Evolutionary conservation across 2,329 filamentous ascomycete genomes (phyloP), one percentile per base, ranked within the genome.

Genomic region (Metarhizium brunneum): DNA sequence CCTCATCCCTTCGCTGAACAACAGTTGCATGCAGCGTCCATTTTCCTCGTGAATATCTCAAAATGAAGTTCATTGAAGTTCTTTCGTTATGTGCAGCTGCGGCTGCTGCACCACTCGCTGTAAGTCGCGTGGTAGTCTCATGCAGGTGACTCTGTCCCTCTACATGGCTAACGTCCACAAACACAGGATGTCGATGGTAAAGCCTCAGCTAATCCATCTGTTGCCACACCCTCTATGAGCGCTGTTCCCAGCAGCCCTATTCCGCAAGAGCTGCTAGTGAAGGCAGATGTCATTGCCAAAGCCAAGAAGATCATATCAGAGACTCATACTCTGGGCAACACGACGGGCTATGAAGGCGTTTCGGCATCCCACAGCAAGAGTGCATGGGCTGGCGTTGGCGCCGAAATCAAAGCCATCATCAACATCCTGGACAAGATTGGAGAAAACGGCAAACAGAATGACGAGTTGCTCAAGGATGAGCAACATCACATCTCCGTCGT

Each of bases 31-130:
- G 6, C 29, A 38, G 16, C n/a, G 29, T 47, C 30, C 51, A 47
- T 47, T 53, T 14, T 53, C 32, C 14, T 25, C 8, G 30, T 16
- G 16, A 16, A 43, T 16, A 16, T 52, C 18, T 47, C 30, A 53
- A 10, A 0, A 53, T 53, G 52, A 53, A 47, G 52, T 53, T 53
- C 11, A 36, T 47, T 14, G 52, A 42, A 13, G 16, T 48, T 8
- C 16, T 53, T 13, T 47, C 52, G n/a, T 43, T 53, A 6, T 53
- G 52, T 40, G 29, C 52, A 13, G 52, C 32, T n/a, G 52, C 52
- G 4, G 42, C 42, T 38, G 52, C 52, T 47, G 52, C 32, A 16
- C 42, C 52, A 6, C 42, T 20, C 18, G 42, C 42, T 45, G 42
- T 45, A 20, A 45, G 42, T 45, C 11, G 42, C 6, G 32, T 1